These are phyloP conservation scores for Linnemannia hyalina DNA, from an alignment of 192 early-diverging fungal genomes.

Conservation along the genomic window DNA sequence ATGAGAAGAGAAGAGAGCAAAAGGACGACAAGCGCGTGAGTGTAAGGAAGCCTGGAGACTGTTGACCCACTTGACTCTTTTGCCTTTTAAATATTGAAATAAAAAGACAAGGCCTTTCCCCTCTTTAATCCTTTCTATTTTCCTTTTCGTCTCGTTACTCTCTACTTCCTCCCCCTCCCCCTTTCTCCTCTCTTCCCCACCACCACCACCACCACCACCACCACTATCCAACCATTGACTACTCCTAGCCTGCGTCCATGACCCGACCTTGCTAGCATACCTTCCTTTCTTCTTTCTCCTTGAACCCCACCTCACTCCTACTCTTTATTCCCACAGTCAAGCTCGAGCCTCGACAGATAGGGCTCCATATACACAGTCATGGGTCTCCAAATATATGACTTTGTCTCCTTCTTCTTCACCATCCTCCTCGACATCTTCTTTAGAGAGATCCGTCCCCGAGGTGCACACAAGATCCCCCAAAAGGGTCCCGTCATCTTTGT, in stretches of 20 bases:
- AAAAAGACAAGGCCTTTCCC: background rate
- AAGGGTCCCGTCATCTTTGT: slow-evolving; percentile 95
- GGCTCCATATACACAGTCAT: slow-evolving; percentile 11
- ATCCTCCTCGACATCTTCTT: slow-evolving; percentile 83
- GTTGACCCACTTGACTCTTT: background rate
- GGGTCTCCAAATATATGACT: slow-evolving; percentile 69
- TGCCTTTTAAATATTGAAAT: background rate
- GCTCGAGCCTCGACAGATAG: background rate
- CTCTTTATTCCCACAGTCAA: background rate
- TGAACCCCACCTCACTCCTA: background rate
- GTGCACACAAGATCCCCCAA: slow-evolving; percentile 83
- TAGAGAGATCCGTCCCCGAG: slow-evolving; percentile 86
- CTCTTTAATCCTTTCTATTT: background rate
- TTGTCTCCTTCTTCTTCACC: slow-evolving; percentile 72
- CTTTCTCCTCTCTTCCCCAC: background rate
- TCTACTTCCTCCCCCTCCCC: background rate
- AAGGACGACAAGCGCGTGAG: background rate
- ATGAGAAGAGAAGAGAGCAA: background rate
- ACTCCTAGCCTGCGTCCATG: background rate
- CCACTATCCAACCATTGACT: too few species aligned
- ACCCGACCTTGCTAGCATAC: background rate
- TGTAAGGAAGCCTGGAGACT: background rate
- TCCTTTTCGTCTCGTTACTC: background rate
- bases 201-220: background rate
- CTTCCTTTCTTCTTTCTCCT: background rate